Evolutionary conservation across 768 basidiomycete species (phyloP).

Genomic region (Leucogyrophana mollusca): DNA sequence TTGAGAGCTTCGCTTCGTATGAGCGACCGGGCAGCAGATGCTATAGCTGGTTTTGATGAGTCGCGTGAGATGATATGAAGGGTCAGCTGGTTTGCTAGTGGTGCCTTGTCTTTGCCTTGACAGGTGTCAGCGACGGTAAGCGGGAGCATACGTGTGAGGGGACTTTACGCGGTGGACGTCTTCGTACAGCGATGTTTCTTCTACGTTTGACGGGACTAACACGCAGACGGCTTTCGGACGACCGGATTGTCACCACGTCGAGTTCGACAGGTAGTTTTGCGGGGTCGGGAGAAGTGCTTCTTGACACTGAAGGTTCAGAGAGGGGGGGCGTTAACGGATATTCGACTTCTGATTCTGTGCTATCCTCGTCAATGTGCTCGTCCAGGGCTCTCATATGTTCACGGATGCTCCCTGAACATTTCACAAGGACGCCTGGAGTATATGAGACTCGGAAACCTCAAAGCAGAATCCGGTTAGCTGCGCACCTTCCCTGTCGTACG

Average conservation of each 20-base stretch:
- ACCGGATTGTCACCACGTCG: slow-evolving; percentile 16
- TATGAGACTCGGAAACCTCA: slow-evolving; percentile 7
- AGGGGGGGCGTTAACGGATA: slow-evolving; percentile 79
- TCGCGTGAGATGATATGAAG: slow-evolving; percentile 57
- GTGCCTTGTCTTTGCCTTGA: slow-evolving; percentile 10
- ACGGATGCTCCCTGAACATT: slow-evolving; percentile 40
- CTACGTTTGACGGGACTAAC: slow-evolving; percentile 14
- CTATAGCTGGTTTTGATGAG: slow-evolving; percentile 67
- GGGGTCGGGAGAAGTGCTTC: slow-evolving; percentile 55
- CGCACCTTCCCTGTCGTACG: slow-evolving; percentile 74
- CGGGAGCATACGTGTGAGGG: not conserved
- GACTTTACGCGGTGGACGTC: slow-evolving; percentile 20
- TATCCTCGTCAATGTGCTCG: slow-evolving; percentile 25
- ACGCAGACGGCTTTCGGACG: slow-evolving; percentile 3
- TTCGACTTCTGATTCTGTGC: slow-evolving; percentile 55
- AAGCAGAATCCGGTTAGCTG: slow-evolving; percentile 1
- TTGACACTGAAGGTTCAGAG: slow-evolving; percentile 69
- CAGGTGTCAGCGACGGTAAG: slow-evolving; percentile 10
- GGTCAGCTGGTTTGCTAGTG: slow-evolving; percentile 31
- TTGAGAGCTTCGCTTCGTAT: slow-evolving; percentile 23
- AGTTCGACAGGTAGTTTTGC: slow-evolving; percentile 9
- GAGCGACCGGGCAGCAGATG: slow-evolving; percentile 49
- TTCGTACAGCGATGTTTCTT: slow-evolving; percentile 25
- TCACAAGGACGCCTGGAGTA: slow-evolving; percentile 38
- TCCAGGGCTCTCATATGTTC: slow-evolving; percentile 31